Evolutionary conservation across 495 filamentous ascomycete species (phyloP).

Genomic region (Viridothelium virens): DNA sequence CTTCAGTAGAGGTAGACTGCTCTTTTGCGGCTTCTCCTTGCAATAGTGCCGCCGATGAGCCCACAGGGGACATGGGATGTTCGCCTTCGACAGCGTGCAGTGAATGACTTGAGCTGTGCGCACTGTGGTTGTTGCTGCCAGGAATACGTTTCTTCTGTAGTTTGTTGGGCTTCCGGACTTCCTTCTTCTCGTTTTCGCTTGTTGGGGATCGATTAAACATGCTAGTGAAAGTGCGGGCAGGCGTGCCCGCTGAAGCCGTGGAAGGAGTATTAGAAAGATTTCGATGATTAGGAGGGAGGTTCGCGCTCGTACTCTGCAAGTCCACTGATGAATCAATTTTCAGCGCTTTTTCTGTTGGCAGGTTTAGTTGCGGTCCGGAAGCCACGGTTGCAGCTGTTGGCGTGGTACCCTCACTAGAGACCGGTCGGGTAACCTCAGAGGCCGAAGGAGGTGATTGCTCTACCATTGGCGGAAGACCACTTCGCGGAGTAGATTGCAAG

Average conservation of each 20-base stretch:
- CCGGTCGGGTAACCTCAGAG: conserved; percentile 22
- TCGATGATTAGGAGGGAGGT: neutral
- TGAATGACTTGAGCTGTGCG: conserved; percentile 76
- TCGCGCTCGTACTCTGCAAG: neutral
- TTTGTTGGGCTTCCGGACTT: conserved; percentile 65
- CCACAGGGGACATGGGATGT: neutral
- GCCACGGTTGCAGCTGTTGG: conserved; percentile 15
- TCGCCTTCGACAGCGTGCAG: conserved; percentile 37
- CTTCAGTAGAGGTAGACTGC: neutral
- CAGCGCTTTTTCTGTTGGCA: neutral
- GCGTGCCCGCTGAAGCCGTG: conserved; percentile 16
- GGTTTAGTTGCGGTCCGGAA: neutral
- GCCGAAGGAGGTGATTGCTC: conserved; percentile 11
- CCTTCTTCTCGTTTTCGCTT: conserved; percentile 50
- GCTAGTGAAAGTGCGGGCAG: conserved; percentile 22
- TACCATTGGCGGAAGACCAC: neutral
- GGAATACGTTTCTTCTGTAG: conserved; percentile 73
- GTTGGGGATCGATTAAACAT: conserved; percentile 45
- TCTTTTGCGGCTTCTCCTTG: conserved; percentile 1
- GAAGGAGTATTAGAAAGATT: conserved; percentile 14
- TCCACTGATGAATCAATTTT: conserved; percentile 7
- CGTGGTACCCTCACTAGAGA: conserved; percentile 27
- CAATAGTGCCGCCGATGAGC: conserved; percentile 2
- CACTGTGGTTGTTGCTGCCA: conserved; percentile 66
- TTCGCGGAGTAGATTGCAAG: neutral